These are phyloP conservation scores for Aspergillus sclerotiicarbonarius DNA, from an alignment of 495 filamentous ascomycete genomes.

Conservation along the genomic window DNA sequence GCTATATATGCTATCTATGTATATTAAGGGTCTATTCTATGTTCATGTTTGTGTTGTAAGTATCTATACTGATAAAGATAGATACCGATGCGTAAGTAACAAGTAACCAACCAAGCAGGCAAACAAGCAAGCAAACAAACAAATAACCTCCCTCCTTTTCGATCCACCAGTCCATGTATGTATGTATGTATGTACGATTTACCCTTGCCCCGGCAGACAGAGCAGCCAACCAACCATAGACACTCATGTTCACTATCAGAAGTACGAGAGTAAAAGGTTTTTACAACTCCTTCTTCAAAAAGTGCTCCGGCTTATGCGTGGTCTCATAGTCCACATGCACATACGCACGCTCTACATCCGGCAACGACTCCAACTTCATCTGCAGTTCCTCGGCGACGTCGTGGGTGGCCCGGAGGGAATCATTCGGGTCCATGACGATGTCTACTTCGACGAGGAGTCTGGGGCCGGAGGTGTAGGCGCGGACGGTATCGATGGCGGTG, in stretches of 20 bases:
- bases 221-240: too few relatives aligned
- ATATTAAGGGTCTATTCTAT: background rate
- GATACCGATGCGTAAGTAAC: background rate
- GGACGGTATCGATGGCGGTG: constrained; percentile 86
- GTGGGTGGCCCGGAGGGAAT: constrained; percentile 74
- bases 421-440: constrained; percentile 74
- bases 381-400: constrained; percentile 94
- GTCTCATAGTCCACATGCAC: constrained; percentile 98
- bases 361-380: constrained; percentile 88
- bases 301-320: constrained; percentile 87
- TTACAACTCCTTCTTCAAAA: constrained; percentile 52
- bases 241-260: too few relatives aligned
- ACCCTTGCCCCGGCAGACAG: too few relatives aligned
- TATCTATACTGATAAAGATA: too few relatives aligned
- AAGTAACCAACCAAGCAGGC: background rate
- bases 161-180: too few relatives aligned
- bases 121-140: background rate
- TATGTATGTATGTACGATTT: too few relatives aligned
- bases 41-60: too few relatives aligned
- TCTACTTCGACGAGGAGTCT: constrained; percentile 89
- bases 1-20: background rate
- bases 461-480: constrained; percentile 88
- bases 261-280: too few relatives aligned
- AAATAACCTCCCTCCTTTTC: background rate
- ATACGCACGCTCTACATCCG: constrained; percentile 91